Percentiles rank a stretch among this genome's conserved stretches.
These are phyloP conservation scores for Sarcodon sp. DNA, from an alignment of 768 basidiomycete genomes.

Conservation along the genomic window DNA sequence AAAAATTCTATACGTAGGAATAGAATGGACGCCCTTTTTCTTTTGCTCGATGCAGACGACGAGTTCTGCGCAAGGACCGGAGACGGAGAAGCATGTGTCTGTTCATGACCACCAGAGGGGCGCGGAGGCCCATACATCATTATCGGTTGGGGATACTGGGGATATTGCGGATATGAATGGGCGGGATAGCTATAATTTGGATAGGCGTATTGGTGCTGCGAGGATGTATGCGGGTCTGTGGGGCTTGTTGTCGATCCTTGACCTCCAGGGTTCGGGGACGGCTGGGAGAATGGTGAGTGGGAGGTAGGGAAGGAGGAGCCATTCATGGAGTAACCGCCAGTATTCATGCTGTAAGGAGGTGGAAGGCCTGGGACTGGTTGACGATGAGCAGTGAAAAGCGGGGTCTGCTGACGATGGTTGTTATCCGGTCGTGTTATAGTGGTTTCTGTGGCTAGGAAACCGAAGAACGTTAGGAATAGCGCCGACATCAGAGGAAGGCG, in stretches of 20 bases:
- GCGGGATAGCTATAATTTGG: conserved; percentile 15
- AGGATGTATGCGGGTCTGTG: conserved; percentile 44
- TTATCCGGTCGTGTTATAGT: too few species aligned
- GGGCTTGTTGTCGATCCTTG: conserved; percentile 24
- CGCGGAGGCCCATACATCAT: conserved; percentile 49
- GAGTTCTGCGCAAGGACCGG: conserved; percentile 16
- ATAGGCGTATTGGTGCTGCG: conserved; percentile 34
- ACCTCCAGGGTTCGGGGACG: conserved; percentile 16
- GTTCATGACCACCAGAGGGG: conserved; percentile 20
- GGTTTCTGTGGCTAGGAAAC: neutral
- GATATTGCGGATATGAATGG: conserved; percentile 41
- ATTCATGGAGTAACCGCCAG: conserved; percentile 44
- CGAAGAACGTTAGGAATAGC: neutral
- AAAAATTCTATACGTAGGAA: conserved; percentile 14
- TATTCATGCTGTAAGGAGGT: conserved; percentile 48
- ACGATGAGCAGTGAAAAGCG: conserved; percentile 23
- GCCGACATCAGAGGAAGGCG: neutral
- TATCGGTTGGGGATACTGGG: conserved; percentile 37
- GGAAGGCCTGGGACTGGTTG: conserved; percentile 40
- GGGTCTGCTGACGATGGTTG: conserved; percentile 19
- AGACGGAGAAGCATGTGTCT: conserved; percentile 18
- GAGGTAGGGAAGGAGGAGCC: conserved; percentile 24
- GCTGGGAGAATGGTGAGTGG: conserved; percentile 16
- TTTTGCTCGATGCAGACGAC: conserved; percentile 28
- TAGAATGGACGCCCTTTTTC: conserved; percentile 40